These are phyloP conservation scores for Leishmania gerbilli DNA, from an alignment of 208 protist species.

Conservation along the genomic window DNA sequence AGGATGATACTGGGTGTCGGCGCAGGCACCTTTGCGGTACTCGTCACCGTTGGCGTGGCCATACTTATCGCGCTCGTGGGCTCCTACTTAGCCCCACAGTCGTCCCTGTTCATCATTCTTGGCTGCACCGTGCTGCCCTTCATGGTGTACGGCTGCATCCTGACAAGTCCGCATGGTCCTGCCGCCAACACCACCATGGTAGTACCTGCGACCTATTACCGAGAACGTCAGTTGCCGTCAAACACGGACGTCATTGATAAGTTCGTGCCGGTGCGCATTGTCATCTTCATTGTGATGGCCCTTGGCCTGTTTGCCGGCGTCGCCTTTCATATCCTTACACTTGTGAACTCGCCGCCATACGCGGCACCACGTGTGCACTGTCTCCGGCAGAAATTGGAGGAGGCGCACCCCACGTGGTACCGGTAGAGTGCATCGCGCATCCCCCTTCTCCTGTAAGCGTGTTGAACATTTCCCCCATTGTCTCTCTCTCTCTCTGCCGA, in stretches of 20 bases:
- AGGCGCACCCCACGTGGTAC: constrained; percentile 84
- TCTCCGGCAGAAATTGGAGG: constrained; percentile 74
- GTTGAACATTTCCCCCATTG: neutral
- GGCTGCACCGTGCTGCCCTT: constrained; percentile 59
- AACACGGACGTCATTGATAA: constrained; percentile 62
- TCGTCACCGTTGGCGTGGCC: constrained; percentile 54
- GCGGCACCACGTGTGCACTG: constrained; percentile 72
- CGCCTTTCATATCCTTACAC: constrained; percentile 38
- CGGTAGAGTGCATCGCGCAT: constrained; percentile 26
- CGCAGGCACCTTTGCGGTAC: constrained; percentile 75
- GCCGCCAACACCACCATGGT: constrained; percentile 1
- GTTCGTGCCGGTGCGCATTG: constrained; percentile 64
- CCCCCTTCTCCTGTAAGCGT: neutral
- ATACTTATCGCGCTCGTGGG: constrained; percentile 52
- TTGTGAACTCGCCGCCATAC: constrained; percentile 58
- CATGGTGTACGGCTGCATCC: constrained; percentile 77
- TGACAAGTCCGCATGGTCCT: constrained; percentile 39
- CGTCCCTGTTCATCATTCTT: constrained; percentile 52
- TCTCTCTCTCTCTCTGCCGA: neutral
- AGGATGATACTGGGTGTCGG: constrained; percentile 75
- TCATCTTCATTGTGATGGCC: constrained; percentile 50
- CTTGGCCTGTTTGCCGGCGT: constrained; percentile 48
- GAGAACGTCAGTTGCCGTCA: constrained; percentile 43
- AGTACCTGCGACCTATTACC: constrained; percentile 30
- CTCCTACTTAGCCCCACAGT: constrained; percentile 47